Evolutionary conservation across 352 stramenopile species (phyloP), one percentile per base, ranked within the genome.

Genomic region (Globisporangium heterothallicum): DNA sequence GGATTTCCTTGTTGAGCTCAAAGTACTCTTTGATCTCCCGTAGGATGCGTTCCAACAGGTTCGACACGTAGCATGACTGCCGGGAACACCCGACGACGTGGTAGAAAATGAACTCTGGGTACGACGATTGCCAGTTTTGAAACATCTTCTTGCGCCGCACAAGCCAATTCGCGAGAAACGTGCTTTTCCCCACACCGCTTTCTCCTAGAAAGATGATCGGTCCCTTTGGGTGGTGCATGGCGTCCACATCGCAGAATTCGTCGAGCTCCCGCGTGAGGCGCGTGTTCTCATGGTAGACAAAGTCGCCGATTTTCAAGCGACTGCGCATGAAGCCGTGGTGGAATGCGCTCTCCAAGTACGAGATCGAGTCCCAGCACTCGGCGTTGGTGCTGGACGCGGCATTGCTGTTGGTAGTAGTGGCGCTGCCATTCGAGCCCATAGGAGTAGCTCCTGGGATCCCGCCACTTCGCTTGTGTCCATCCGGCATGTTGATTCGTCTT

Each of bases 11-110:
- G 43, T 70, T 84, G 1, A 97, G 70, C 51, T 97, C 88, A 58
- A 97, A 97, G 63, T 92, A 90, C 42, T 93, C 72, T 36, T 96
- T 96, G 22, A 97, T 79, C 53, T 92, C 85, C 5, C 74, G 80
- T 32, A 97, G 47, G 18, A 97, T 84, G 41, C 91, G 75, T 42
- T 94, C 76, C 4, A 97, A 68, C 9, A 97, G 57, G 45, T 92
- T 88, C 1, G 85, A 87, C 10, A 96, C 84, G 36, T 80, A 83
- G 22, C 84, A 88, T 10, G 81, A 96, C 56, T 96, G 82, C 10
- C 84, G 58, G 27, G 82, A 91, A 58, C 88, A 97, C 5, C 85
- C 89, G 16, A 97, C 85, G 0, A 92, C 75, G 59, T 97, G 91
- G 49, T 77, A 91, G 62, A 97, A 97, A 19, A 96, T 78, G 61